Evolutionary conservation across 768 basidiomycete species (phyloP).

Genomic region (Psilocybe cyanescens): DNA sequence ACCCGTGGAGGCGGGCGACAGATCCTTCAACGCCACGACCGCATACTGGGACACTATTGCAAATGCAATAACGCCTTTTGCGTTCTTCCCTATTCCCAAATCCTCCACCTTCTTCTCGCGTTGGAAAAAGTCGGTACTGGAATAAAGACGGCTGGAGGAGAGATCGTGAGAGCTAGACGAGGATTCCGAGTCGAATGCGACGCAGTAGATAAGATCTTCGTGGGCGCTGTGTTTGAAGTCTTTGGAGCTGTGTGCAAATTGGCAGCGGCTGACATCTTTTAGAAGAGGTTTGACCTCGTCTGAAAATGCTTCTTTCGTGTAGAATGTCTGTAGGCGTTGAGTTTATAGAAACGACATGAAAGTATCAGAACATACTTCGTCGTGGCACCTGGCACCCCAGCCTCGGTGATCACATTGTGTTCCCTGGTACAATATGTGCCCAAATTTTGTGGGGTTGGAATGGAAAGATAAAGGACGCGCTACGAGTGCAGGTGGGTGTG

Average conservation of each 20-base stretch:
- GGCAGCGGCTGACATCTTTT: constrained; percentile 74
- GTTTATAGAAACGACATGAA: constrained; percentile 3
- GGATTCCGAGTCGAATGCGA: constrained; percentile 75
- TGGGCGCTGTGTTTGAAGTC: constrained; percentile 83
- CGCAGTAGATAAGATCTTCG: constrained; percentile 82
- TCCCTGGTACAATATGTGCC: constrained; percentile 81
- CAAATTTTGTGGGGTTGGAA: constrained; percentile 70
- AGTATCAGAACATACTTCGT: constrained; percentile 56
- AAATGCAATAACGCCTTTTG: constrained; percentile 89
- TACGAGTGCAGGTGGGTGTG: constrained; percentile 59
- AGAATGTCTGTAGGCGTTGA: constrained; percentile 69
- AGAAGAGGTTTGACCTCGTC: constrained; percentile 63
- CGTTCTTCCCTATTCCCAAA: constrained; percentile 83
- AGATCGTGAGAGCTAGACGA: constrained; percentile 51
- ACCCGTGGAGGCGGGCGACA: constrained; percentile 53
- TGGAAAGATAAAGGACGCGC: constrained; percentile 84
- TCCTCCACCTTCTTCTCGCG: constrained; percentile 71
- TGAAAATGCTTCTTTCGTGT: constrained; percentile 84
- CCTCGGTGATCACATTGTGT: constrained; percentile 58
- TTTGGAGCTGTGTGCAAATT: constrained; percentile 86
- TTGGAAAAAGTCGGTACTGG: constrained; percentile 84
- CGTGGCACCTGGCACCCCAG: constrained; percentile 66
- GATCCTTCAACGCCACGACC: constrained; percentile 85
- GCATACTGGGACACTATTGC: constrained; percentile 94
- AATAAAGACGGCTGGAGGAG: constrained; percentile 75